A percentile compares a stretch with the other conserved stretches of the same genome.
These are phyloP conservation scores for Acer yangbiense DNA, from an alignment of 345 rosid species.

Conservation along the genomic window DNA sequence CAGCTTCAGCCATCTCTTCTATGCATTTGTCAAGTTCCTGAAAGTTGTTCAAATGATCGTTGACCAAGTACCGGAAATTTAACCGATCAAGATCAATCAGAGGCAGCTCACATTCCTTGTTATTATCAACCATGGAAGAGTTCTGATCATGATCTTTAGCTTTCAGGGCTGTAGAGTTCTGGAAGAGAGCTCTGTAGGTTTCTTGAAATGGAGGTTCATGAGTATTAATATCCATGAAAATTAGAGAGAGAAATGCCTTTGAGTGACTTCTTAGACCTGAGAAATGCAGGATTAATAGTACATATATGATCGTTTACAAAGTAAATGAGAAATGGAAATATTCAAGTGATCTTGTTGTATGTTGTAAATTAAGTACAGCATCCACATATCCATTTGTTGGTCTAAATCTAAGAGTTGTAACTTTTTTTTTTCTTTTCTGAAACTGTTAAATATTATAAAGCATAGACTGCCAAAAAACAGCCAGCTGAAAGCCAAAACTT, in stretches of 20 bases:
- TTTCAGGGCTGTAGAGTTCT: background rate
- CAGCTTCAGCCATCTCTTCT: slow-evolving; percentile 48
- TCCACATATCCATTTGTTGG: too few relatives aligned
- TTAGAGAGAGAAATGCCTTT: background rate
- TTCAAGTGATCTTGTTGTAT: too few relatives aligned
- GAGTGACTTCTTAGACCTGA: slow-evolving; percentile 8
- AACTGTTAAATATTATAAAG: too few relatives aligned
- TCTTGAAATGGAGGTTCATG: slow-evolving; percentile 38
- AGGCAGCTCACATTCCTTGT: slow-evolving; percentile 45
- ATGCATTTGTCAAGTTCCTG: slow-evolving; percentile 34
- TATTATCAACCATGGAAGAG: background rate
- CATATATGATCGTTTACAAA: background rate
- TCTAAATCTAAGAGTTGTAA: too few relatives aligned
- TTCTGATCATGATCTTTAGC: background rate
- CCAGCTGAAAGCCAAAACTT: too few relatives aligned
- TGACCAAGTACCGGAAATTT: slow-evolving; percentile 16
- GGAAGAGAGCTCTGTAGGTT: slow-evolving; percentile 27
- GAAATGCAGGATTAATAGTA: background rate
- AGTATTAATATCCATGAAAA: slow-evolving; percentile 19
- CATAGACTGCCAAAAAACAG: too few relatives aligned
- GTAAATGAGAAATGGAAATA: too few relatives aligned
- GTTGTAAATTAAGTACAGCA: too few relatives aligned
- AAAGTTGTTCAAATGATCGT: background rate
- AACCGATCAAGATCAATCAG: slow-evolving; percentile 51
- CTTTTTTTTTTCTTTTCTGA: too few relatives aligned